phyloP scores from a whole-genome alignment of 2,329 filamentous ascomycete genomes.

The Colletotrichum higginsianum region DNA sequence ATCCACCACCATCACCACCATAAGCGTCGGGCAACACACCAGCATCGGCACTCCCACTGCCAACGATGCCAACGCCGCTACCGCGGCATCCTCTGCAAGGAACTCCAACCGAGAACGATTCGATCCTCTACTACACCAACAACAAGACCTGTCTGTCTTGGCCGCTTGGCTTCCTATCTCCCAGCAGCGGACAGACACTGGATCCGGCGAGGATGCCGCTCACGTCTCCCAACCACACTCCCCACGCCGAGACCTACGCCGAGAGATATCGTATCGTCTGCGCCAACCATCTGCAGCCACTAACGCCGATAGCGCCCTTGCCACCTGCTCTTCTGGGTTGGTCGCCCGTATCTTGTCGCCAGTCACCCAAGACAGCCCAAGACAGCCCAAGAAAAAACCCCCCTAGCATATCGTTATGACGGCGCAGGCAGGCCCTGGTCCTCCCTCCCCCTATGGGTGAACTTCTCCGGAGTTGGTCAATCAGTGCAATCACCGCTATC shows the following conservation, averaged over 20 bases:
- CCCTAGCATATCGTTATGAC: not conserved
- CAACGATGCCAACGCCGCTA: not conserved
- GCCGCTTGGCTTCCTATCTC: not conserved
- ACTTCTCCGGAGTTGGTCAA: not conserved
- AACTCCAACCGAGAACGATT: not conserved
- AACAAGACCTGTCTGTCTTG: not conserved
- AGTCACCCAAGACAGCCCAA: not conserved
- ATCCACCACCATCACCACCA: not conserved
- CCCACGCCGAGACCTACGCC: slow-evolving; percentile 14
- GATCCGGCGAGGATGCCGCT: not conserved
- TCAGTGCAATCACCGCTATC: slow-evolving; percentile 10
- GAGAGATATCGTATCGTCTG: slow-evolving; percentile 17
- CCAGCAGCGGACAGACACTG: not conserved
- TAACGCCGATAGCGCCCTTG: not conserved
- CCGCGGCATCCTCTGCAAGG: not conserved
- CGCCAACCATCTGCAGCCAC: slow-evolving; percentile 14
- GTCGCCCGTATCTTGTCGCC: slow-evolving; percentile 24
- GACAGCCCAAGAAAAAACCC: not conserved
- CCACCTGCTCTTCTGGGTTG: slow-evolving; percentile 29
- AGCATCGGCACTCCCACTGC: not conserved
- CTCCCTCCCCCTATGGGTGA: not conserved
- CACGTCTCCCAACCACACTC: not conserved
- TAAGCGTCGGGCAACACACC: not conserved
- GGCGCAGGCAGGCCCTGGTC: slow-evolving; percentile 10
- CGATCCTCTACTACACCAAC: not conserved